Evolutionary conservation across 1,284 basidiomycete species (phyloP).

Genomic region (Ceratorhiza oryzae-sativae): DNA sequence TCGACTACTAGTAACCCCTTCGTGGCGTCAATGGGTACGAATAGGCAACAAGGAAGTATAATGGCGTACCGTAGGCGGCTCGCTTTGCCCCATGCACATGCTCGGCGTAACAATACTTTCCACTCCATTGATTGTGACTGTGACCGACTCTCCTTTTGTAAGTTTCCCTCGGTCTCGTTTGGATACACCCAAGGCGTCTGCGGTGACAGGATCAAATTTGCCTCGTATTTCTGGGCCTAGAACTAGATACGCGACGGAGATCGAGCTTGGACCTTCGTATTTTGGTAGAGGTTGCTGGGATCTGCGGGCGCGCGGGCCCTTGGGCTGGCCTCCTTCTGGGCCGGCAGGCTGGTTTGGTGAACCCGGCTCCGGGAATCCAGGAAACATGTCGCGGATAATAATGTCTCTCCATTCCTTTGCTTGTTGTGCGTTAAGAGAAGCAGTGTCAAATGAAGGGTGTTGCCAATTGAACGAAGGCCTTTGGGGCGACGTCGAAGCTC

Average conservation of each 20-base stretch:
- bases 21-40: conserved; percentile 41
- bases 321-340: conserved; percentile 45
- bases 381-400: conserved; percentile 35
- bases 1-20: conserved; percentile 69
- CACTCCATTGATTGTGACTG: conserved; percentile 54
- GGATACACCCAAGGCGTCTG: conserved; percentile 70
- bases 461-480: neutral
- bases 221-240: conserved; percentile 81
- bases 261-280: conserved; percentile 24
- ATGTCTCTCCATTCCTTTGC: conserved; percentile 18
- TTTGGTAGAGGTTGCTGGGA: conserved; percentile 1
- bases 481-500: neutral
- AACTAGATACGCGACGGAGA: conserved; percentile 65
- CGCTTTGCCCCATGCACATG: conserved; percentile 51
- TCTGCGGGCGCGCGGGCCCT: conserved; percentile 7
- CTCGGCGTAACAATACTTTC: conserved; percentile 49
- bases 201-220: conserved; percentile 81
- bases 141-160: conserved; percentile 62
- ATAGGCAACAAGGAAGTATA: conserved; percentile 13
- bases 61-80: conserved; percentile 49
- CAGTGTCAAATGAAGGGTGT: conserved; percentile 3
- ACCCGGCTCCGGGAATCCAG: conserved; percentile 3
- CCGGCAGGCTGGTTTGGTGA: neutral
- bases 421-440: conserved; percentile 8
- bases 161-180: conserved; percentile 60